These are phyloP conservation scores for Heliamphora pulchella DNA, from an alignment of 179 eudicot genomes.

Conservation along the genomic window DNA sequence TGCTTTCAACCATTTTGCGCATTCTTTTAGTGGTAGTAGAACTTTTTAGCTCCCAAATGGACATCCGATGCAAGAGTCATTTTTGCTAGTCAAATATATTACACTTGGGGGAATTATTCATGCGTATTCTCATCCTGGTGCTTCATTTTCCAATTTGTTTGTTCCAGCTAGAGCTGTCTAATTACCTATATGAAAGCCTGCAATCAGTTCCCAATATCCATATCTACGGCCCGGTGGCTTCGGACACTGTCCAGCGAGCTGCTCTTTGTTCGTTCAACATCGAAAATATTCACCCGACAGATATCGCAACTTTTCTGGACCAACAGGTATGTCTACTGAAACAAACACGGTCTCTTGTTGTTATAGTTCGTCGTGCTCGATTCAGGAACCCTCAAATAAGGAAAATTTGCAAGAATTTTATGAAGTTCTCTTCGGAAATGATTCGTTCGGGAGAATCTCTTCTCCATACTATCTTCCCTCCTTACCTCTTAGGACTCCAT, in stretches of 20 bases:
- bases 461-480: too few relatives aligned
- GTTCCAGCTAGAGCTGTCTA: conserved; percentile 64
- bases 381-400: not conserved
- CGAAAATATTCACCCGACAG: conserved; percentile 77
- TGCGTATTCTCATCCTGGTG: not conserved
- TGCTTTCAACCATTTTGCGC: not conserved
- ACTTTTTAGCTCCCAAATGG: too few relatives aligned
- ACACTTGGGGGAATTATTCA: not conserved
- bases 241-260: conserved; percentile 56
- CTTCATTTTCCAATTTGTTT: conserved; percentile 10
- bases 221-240: conserved; percentile 81
- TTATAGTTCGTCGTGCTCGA: not conserved
- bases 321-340: conserved; percentile 53
- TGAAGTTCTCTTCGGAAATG: not conserved
- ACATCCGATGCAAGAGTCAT: too few relatives aligned
- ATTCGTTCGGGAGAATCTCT: too few relatives aligned
- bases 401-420: not conserved
- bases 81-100: not conserved
- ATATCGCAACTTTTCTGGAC: conserved; percentile 83
- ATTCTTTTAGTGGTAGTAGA: too few relatives aligned
- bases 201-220: conserved; percentile 53
- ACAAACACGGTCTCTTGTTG: not conserved
- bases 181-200: conserved; percentile 60
- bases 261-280: conserved; percentile 91
- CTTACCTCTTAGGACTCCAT: too few relatives aligned